Evolutionary conservation across 768 basidiomycete species (phyloP), one percentile per base, ranked within the genome.

Genomic region (Chalciporus piperatus): DNA sequence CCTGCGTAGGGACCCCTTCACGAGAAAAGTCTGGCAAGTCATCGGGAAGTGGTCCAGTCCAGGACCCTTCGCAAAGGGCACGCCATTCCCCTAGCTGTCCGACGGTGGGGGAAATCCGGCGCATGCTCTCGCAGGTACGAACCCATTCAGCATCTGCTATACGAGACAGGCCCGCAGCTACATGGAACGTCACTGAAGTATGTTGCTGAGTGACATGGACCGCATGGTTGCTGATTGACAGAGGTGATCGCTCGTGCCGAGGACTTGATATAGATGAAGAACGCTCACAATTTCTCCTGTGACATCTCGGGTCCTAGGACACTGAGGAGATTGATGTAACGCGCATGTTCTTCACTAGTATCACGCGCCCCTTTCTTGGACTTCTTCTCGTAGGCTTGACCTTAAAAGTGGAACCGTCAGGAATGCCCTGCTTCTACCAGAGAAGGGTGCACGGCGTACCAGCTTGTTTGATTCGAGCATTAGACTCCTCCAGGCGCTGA

Each of bases 141-240:
- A 78, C 62, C 89, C 89, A 92, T 69, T 90, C 87, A 6, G 83
- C 82, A 50, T 92, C 88, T 1, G 87, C 88, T n/a, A 90, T 71
- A 22, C 86, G 77, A 9, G 85, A 76, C 17, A 92, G 71, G 51
- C 76, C 78, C 0, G 83, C 82, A 3, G 87, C 87, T 13, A 89
- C 74, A 52, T 68, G 77, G 45, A 80, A 83, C 2, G 82, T 83
- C 0, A 80, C 79, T 3, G 74, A 57, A 2, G 73, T 73, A 57
- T 90, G 85, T 41, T 77, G 76, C 59, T 86, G 82, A 1, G 80
- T 83, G 23, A 89, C 77, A 32, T 74, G 69, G 0, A 84, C 62
- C 1, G 83, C 67, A 63, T 92, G 89, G 42, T 89, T 84, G 59
- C 88, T 91, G 37, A 14, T 41, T 54, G 25, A 32, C 7, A 17